Base-by-base conservation (phyloP, 345 rosid species). In the Populus nigra region DNA sequence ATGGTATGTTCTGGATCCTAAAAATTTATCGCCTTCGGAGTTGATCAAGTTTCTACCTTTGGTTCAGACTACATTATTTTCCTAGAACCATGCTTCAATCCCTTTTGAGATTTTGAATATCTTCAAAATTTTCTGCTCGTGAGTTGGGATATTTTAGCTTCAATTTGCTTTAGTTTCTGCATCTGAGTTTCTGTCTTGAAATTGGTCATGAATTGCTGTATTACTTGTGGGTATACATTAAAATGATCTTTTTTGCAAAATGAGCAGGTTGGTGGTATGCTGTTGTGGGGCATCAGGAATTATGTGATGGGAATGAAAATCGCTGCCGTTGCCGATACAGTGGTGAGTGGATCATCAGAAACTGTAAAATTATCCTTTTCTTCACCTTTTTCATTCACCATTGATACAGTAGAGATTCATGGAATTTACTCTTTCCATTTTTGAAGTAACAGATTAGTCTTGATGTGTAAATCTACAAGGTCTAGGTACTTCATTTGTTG, bases 261-360 rank as follows among this genome's bases (percentile, higher is more conserved):
- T 83, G 61, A 43, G 82, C 89, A 95, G 98, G 99, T 73, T 95
- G 99, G 99, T 95, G 99, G 99, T 95, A 91, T 80, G 91, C 96
- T 78, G 82, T 89, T 15, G 94, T 93, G 47, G 97, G 98, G 49
- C 99, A 95, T 89, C 76, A 89, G 84, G 96, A 91, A 79, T 86
- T 93, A 10, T 95, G 99, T 84, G 93, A 87, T 75, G 94, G 96
- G 55, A 95, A 83, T 76, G 86, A 80, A 65, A 83, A 76, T 83
- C 87, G 79, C 77, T 95, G 99, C 79, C 80, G 71, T 18, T 95
- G 99, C 76, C 92, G 84, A 74, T 65, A 65, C 59, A 87, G 83
- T 45, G 94, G 97, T 92, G 71, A 90, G 81, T 36, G 12, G 53
- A 65, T 65, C 23, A 11, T 65, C 59, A 43, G 7, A 27, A 5